Evolutionary conservation across 2,329 filamentous ascomycete species (phyloP).

Genomic region (Penicillium sp.): DNA sequence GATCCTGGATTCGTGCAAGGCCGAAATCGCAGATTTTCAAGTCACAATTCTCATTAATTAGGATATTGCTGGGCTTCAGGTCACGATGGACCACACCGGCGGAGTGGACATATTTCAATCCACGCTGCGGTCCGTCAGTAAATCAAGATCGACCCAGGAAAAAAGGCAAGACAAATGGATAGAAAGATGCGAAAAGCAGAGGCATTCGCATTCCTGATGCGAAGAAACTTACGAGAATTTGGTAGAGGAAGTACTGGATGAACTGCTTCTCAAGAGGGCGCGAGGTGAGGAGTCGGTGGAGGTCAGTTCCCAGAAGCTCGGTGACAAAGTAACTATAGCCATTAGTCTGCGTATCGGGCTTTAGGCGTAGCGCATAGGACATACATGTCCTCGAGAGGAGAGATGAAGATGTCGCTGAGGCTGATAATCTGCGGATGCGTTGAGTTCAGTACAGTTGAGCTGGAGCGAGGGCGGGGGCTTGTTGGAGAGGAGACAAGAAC

Average conservation of each 20-base stretch:
- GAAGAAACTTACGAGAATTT: constrained; percentile 78
- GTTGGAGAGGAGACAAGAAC: constrained; percentile 29
- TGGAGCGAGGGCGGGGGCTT: neutral
- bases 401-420: constrained; percentile 99
- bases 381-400: constrained; percentile 96
- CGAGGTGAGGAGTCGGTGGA: constrained; percentile 93
- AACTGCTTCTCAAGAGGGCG: constrained; percentile 98
- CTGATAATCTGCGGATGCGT: constrained; percentile 77
- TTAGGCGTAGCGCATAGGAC: constrained; percentile 35
- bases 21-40: constrained; percentile 99
- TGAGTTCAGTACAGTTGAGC: constrained; percentile 18
- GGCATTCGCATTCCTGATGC: neutral
- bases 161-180: neutral
- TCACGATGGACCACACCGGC: constrained; percentile 97
- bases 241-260: constrained; percentile 99
- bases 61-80: constrained; percentile 97
- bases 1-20: constrained; percentile 94
- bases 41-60: constrained; percentile 99
- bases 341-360: constrained; percentile 13
- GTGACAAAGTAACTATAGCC: constrained; percentile 87
- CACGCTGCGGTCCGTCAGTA: constrained; percentile 65
- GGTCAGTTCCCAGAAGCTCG: constrained; percentile 92
- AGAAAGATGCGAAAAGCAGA: too few relatives aligned
- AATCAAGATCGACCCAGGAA: too few relatives aligned
- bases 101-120: constrained; percentile 98